phyloP scores from a whole-genome alignment of 2,329 filamentous ascomycete species.

The Pseudogymnoascus sp. region DNA sequence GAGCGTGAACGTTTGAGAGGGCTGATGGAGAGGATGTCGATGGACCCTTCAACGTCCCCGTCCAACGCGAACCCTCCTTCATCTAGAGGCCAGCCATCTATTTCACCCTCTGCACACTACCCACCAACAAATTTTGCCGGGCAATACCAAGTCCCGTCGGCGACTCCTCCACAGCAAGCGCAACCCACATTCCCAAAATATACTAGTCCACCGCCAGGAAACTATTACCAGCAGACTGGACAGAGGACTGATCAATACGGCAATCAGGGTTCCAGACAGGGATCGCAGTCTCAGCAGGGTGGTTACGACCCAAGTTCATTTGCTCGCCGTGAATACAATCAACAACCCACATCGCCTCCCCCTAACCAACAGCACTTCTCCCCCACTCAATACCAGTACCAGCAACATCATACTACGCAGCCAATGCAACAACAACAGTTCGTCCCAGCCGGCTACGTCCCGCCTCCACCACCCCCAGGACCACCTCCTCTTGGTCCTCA shows the following conservation, averaged over 20 bases:
- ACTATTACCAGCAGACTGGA: conserved; percentile 26
- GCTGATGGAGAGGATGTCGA: conserved; percentile 91
- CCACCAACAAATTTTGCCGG: conserved; percentile 45
- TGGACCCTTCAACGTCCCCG: conserved; percentile 51
- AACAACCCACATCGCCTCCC: conserved; percentile 47
- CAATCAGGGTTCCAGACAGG: conserved; percentile 41
- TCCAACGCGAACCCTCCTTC: conserved; percentile 34
- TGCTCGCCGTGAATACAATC: conserved; percentile 20
- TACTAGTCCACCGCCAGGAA: conserved; percentile 33
- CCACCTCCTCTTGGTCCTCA: conserved; percentile 45
- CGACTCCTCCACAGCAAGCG: conserved; percentile 40
- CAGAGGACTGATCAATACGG: conserved; percentile 38
- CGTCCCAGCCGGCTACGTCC: conserved; percentile 55
- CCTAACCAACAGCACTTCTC: conserved; percentile 43
- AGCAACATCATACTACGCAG: conserved; percentile 27
- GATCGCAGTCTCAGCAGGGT: conserved; percentile 42
- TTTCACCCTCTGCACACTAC: conserved; percentile 38
- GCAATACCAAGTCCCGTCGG: conserved; percentile 51
- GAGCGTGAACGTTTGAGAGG: conserved; percentile 79
- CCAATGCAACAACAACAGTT: conserved; percentile 35
- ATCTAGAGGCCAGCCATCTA: conserved; percentile 27
- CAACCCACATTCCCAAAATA: conserved; percentile 37
- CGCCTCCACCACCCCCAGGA: conserved; percentile 57
- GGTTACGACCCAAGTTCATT: conserved; percentile 34
- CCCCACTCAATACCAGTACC: conserved; percentile 21